Base-by-base conservation (phyloP, 495 filamentous ascomycete genomes). In the Lasiosphaeria ovina region DNA sequence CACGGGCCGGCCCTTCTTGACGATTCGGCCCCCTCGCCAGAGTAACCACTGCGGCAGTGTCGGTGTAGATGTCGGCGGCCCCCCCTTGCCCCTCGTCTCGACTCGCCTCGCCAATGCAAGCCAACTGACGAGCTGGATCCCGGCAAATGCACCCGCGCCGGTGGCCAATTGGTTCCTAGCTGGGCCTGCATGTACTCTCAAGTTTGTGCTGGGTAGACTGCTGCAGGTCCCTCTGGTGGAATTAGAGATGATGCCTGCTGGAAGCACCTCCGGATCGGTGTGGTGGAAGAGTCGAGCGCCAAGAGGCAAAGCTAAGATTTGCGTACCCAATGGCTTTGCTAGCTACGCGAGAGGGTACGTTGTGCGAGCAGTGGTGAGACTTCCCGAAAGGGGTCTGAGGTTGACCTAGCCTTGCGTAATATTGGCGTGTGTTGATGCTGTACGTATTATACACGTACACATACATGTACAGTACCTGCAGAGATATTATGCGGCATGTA, bases 1-100 rank as follows among this genome's bases (percentile, higher is more conserved):
- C 53, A 56, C 60, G 54, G 60, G 36, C 49, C 60, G 60, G 38
- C 55, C 55, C 54, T 54, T 60, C 42, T 60, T 44, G n/a, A 59
- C 51, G 45, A 24, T 32, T 16, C 32, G 56, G 34, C 16, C 16
- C 47, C 14, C 47, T 38, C 45, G 6, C n/a, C 54, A 7, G 34
- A 36, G 45, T 33, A 58, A 51, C 56, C 56, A 38, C 36, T 33
- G 34, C 45, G 48, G 35, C 56, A 24, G 16, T 9, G 56, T 51
- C 44, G 56, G 47, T 40, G 47, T 51, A 50, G 58, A 49, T 14
- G 42, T 60, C 44, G 48, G 45, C 51, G 36, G 1, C 51, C 33
- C 8, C 54, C 38, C 38, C 38, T 42, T 14, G 8, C 38, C 38
- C 38, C 38, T 42, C 38, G 38, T 14, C 38, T 33, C 32, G 11